Evolutionary conservation across 2,329 filamentous ascomycete species (phyloP).

Genomic region (Aureobasidium melanogenum): DNA sequence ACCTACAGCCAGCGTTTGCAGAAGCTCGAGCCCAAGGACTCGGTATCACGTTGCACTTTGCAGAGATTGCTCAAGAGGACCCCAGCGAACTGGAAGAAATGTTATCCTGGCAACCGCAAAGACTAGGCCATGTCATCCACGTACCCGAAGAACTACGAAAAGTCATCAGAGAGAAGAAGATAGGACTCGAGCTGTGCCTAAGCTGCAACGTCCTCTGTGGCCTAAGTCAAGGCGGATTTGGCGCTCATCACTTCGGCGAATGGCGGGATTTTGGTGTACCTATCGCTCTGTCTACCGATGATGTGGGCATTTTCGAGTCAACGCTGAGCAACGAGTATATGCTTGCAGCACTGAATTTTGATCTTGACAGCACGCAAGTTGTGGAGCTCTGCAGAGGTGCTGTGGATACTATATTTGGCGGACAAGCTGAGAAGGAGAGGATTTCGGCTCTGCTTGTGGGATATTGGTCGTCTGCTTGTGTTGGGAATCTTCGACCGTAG

Average conservation of each 20-base stretch:
- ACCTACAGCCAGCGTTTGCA: slow-evolving; percentile 52
- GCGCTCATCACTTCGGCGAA: slow-evolving; percentile 67
- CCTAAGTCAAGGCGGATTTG: slow-evolving; percentile 57
- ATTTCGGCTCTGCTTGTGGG: slow-evolving; percentile 27
- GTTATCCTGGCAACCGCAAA: slow-evolving; percentile 55
- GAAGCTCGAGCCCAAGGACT: slow-evolving; percentile 49
- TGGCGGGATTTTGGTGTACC: slow-evolving; percentile 54
- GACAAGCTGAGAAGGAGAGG: slow-evolving; percentile 51
- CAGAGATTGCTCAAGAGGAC: slow-evolving; percentile 53
- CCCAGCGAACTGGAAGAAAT: slow-evolving; percentile 54
- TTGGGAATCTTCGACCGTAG: not conserved
- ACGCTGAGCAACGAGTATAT: slow-evolving; percentile 67
- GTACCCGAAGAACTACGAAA: not conserved
- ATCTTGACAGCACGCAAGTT: slow-evolving; percentile 40
- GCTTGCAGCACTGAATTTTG: slow-evolving; percentile 63
- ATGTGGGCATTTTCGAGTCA: slow-evolving; percentile 74
- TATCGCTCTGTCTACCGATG: slow-evolving; percentile 69
- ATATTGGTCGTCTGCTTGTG: slow-evolving; percentile 7
- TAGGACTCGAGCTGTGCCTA: slow-evolving; percentile 68
- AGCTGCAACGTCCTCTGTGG: slow-evolving; percentile 73
- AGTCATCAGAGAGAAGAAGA: slow-evolving; percentile 22
- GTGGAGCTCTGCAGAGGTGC: slow-evolving; percentile 51
- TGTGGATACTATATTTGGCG: slow-evolving; percentile 59
- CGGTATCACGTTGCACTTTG: slow-evolving; percentile 68
- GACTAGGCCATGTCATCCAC: slow-evolving; percentile 67